Conservation (phyloP, 2,329 filamentous ascomycete species). For the Aspergillus intermedius region DNA sequence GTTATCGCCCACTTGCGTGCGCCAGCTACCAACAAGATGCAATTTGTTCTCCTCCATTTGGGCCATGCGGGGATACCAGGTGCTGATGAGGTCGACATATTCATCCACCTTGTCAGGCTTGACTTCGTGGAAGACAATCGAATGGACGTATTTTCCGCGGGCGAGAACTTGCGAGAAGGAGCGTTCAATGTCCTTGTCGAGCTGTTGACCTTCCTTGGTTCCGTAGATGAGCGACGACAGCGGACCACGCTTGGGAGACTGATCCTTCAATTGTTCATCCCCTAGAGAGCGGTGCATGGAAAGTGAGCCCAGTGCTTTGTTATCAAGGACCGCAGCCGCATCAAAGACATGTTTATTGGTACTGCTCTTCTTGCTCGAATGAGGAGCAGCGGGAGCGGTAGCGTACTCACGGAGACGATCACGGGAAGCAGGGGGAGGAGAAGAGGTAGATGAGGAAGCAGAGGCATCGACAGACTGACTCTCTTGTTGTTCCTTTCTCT, state of each 20-base stretch:
- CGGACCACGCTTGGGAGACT: conserved; percentile 61
- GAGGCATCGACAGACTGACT: conserved; percentile 60
- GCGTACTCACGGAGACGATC: conserved; percentile 32
- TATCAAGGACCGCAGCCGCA: conserved; percentile 34
- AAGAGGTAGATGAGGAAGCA: conserved; percentile 38
- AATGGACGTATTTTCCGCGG: conserved; percentile 95
- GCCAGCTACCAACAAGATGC: conserved; percentile 94
- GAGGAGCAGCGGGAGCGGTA: conserved; percentile 38
- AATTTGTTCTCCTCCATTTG: conserved; percentile 82
- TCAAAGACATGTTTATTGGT: conserved; percentile 30
- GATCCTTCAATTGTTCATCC: conserved; percentile 56
- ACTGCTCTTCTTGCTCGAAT: conserved; percentile 41
- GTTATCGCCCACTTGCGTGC: conserved; percentile 93
- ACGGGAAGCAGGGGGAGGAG: conserved; percentile 23
- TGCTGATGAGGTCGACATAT: conserved; percentile 80
- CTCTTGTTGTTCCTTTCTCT: conserved; percentile 72
- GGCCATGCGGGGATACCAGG: conserved; percentile 90
- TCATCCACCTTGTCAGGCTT: conserved; percentile 94
- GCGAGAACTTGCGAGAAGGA: conserved; percentile 94
- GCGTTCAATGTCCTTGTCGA: conserved; percentile 92
- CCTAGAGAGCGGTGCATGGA: conserved; percentile 45
- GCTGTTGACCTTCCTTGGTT: conserved; percentile 86
- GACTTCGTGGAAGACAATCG: conserved; percentile 92
- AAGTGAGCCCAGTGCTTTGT: conserved; percentile 56
- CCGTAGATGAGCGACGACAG: conserved; percentile 91